Conservation (phyloP, 2,329 filamentous ascomycete genomes). For the Rhinocladiella similis region DNA sequence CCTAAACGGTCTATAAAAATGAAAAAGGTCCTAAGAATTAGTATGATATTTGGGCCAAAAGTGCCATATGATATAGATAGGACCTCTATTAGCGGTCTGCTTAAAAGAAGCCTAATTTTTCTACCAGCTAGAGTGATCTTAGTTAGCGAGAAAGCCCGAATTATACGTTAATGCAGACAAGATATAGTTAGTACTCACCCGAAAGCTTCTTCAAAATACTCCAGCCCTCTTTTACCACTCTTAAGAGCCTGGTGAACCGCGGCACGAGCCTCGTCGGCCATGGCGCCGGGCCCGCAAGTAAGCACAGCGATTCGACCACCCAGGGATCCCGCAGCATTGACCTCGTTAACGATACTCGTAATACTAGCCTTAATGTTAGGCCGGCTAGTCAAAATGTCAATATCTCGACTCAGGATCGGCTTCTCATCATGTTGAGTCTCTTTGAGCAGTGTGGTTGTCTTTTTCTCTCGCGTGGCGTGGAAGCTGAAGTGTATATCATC, state of each 20-base stretch:
- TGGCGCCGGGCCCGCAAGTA: conserved; percentile 46
- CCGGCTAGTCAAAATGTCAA: conserved; percentile 20
- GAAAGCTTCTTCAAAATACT: conserved; percentile 52
- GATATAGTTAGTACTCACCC: conserved; percentile 30
- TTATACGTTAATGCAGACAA: too few species aligned
- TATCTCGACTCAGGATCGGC: conserved; percentile 18
- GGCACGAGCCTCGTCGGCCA: conserved; percentile 47
- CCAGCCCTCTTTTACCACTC: conserved; percentile 36
- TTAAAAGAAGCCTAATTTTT: too few species aligned
- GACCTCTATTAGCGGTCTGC: too few species aligned
- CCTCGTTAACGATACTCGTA: conserved; percentile 35
- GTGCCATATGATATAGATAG: too few species aligned
- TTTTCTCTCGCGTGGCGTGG: conserved; percentile 30
- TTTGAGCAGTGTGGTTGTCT: not conserved
- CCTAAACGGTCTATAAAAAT: too few species aligned
- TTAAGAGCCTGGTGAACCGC: conserved; percentile 40
- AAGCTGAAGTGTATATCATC: conserved; percentile 36
- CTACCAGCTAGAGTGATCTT: too few species aligned
- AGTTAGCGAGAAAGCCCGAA: too few species aligned
- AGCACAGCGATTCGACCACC: conserved; percentile 39
- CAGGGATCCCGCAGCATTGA: conserved; percentile 30
- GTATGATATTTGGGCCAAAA: too few species aligned
- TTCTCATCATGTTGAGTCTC: conserved; percentile 7
- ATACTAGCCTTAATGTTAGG: conserved; percentile 41
- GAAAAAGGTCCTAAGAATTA: too few species aligned